Conservation (phyloP, 1,284 basidiomycete genomes). For the Coriolopsis trogii region DNA sequence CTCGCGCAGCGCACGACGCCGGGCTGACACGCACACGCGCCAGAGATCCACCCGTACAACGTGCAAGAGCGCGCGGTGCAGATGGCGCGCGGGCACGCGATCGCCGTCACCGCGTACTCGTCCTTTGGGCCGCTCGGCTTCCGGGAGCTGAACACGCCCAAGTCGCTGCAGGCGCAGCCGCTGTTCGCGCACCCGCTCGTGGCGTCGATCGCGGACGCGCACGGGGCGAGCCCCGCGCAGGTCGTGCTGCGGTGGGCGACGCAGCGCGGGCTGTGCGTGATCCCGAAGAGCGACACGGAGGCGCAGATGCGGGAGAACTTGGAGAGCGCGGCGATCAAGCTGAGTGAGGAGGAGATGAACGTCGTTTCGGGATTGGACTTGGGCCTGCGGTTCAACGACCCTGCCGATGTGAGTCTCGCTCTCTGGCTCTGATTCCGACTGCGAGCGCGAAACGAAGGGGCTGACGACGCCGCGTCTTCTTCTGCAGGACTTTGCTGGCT, state of each 20-base stretch:
- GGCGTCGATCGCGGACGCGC: conserved; percentile 22
- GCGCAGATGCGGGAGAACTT: conserved; percentile 27
- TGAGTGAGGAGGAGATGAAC: conserved; percentile 26
- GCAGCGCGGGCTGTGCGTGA: conserved; percentile 29
- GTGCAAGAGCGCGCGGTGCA: conserved; percentile 24
- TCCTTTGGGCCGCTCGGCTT: conserved; percentile 32
- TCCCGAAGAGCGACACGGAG: conserved; percentile 28
- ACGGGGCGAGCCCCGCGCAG: conserved; percentile 25
- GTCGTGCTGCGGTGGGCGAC: conserved; percentile 30
- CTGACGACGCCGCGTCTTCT: too few relatives aligned
- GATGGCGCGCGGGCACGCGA: conserved; percentile 24
- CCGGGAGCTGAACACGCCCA: conserved; percentile 27
- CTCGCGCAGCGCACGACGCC: too few relatives aligned
- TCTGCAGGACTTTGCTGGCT: too few relatives aligned
- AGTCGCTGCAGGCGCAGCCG: conserved; percentile 22
- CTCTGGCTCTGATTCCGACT: too few relatives aligned
- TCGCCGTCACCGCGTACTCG: conserved; percentile 30
- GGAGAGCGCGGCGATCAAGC: conserved; percentile 14
- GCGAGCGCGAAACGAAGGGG: too few relatives aligned
- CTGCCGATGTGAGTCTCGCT: conserved; percentile 29
- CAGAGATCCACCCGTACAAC: conserved; percentile 32
- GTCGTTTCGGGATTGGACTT: conserved; percentile 23
- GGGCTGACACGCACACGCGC: neutral
- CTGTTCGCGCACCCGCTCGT: conserved; percentile 29
- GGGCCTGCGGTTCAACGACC: conserved; percentile 30